Base-by-base conservation (phyloP, 2,329 filamentous ascomycete species). In the Hirsutella thompsonii region DNA sequence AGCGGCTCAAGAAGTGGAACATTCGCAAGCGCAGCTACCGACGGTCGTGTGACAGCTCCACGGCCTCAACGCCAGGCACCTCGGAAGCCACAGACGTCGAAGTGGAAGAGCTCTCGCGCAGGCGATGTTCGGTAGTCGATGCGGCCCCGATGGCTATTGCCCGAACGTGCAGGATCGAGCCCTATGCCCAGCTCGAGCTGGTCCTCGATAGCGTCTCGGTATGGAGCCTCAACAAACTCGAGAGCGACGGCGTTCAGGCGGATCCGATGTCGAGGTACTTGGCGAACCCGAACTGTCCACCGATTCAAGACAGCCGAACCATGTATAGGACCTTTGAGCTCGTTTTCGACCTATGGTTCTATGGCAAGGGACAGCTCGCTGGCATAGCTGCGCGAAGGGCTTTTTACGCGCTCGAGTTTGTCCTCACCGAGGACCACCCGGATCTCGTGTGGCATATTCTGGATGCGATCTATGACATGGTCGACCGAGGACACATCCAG, bases 291-390 rank as follows among this genome's bases (percentile, higher is more conserved):
- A 57, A 57, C 23, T 53, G 52, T 9, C 59, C 59, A 9, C 59
- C 56, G 20, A 58, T 61, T 10, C 56, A 61, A 41, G 59, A 62
- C 41, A 62, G 59, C 38, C 59, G 59, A 26, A 62, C 59, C 37
- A 62, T 62, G 59, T 62, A 61, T 40, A 56, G 59, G 39, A 62
- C 57, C 1, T 62, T 62, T 40, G 59, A 62, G 43, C 50, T 62
- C 14, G 58, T 58, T 19, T 62, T 61, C 37, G 59, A 61, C 42
- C 49, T 62, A 10, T 62, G 58, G 58, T 53, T 48, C 20, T 51
- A 55, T n/a, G 59, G 58, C 3, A 55, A 55, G 37, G 59, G 59
- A 5, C 50, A 56, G 21, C 46, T 62, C 5, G 59, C 59, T 8
- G 59, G 59, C 11, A 54, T 61, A 52, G 59, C 59, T 20, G 59